Percentiles rank a stretch among this genome's conserved stretches.
phyloP scores from a whole-genome alignment of 2,329 filamentous ascomycete genomes.

The Byssothecium circinans region DNA sequence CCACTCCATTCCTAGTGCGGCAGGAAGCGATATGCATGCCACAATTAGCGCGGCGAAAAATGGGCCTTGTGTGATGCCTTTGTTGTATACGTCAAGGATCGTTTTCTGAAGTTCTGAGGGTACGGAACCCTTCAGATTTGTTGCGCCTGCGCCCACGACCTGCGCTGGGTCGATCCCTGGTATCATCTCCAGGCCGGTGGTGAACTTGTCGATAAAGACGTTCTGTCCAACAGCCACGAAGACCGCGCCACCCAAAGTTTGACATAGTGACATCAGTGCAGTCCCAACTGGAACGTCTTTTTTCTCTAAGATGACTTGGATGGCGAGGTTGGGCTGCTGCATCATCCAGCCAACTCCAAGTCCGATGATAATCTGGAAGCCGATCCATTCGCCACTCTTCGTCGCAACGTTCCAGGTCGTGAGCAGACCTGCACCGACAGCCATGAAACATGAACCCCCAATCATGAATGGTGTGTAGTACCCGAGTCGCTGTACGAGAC shows the following conservation, averaged over 20 bases:
- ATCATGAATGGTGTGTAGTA: constrained; percentile 55
- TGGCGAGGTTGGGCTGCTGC: constrained; percentile 50
- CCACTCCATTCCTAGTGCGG: constrained; percentile 63
- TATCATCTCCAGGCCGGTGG: constrained; percentile 35
- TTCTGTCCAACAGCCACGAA: constrained; percentile 52
- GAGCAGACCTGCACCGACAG: constrained; percentile 49
- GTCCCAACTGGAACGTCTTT: constrained; percentile 49
- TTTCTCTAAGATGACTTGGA: constrained; percentile 45
- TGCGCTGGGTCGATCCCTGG: constrained; percentile 43
- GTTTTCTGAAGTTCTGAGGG: constrained; percentile 12
- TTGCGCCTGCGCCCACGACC: constrained; percentile 55
- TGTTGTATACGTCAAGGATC: constrained; percentile 34
- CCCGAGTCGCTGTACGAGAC: constrained; percentile 44
- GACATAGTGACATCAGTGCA: constrained; percentile 48
- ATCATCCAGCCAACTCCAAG: constrained; percentile 49
- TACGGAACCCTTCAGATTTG: constrained; percentile 53
- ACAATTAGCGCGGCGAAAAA: constrained; percentile 64
- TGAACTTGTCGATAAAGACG: constrained; percentile 49
- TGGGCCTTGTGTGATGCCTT: constrained; percentile 36
- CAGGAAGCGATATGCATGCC: constrained; percentile 57
- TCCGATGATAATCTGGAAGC: constrained; percentile 33
- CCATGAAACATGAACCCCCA: constrained; percentile 42
- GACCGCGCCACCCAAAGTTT: constrained; percentile 50
- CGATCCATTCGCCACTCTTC: constrained; percentile 34
- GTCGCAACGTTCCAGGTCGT: constrained; percentile 44